Conservation (phyloP, 2,329 filamentous ascomycete genomes). For the Colletotrichum abscissum region DNA sequence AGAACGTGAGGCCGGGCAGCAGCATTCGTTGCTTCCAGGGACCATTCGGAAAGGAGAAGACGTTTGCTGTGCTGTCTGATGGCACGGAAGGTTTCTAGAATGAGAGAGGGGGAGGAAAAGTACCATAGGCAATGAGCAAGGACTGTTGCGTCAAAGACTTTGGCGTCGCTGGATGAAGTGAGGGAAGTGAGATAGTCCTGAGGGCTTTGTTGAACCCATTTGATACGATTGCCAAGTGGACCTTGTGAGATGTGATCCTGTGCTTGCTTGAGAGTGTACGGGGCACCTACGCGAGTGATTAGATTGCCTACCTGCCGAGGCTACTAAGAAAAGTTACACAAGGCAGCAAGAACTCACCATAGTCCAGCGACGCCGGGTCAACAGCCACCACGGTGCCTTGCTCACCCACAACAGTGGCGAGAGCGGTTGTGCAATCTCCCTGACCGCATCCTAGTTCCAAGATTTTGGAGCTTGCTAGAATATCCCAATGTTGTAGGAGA, state of each 20-base stretch:
- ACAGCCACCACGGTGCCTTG: background rate
- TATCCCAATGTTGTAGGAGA: background rate
- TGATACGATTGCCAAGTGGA: slow-evolving; percentile 24
- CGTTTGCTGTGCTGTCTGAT: slow-evolving; percentile 35
- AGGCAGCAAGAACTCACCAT: background rate
- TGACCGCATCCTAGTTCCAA: background rate
- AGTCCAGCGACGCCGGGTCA: background rate
- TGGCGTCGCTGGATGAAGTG: background rate
- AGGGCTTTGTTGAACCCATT: background rate
- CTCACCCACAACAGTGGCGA: background rate
- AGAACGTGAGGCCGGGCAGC: slow-evolving; percentile 32
- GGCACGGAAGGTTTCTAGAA: slow-evolving; percentile 29
- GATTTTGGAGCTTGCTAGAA: background rate
- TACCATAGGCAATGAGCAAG: slow-evolving; percentile 34
- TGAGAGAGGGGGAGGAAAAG: slow-evolving; percentile 28
- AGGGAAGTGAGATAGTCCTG: background rate
- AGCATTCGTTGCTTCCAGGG: slow-evolving; percentile 17
- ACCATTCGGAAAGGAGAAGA: slow-evolving; percentile 36
- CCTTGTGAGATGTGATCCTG: slow-evolving; percentile 32
- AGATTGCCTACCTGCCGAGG: background rate
- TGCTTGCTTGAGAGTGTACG: slow-evolving; percentile 32
- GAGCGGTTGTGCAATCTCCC: background rate
- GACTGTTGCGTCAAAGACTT: slow-evolving; percentile 28
- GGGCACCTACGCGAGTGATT: slow-evolving; percentile 21
- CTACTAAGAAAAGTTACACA: background rate